Base-by-base conservation (phyloP, 1,139 yeast species). In the Pichia sp. region DNA sequence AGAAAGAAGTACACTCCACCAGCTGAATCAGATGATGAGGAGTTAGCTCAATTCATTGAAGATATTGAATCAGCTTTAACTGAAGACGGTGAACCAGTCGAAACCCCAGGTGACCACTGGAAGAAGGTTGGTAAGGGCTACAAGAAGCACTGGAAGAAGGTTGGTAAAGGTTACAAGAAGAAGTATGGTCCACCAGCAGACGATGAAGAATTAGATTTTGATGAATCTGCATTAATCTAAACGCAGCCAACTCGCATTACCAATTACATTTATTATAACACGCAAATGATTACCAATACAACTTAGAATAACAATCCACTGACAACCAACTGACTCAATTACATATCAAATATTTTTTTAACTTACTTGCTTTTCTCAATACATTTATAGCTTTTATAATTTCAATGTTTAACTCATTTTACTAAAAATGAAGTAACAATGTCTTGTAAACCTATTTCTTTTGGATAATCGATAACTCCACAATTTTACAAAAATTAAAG, bases 151-250 rank as follows among this genome's bases (percentile, higher is more conserved):
- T 48, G 52, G 58, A 52, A 52, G 47, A 48, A 53, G 36, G 29
- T 50, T 38, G 60, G 60, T 25, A 48, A 49, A 51, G 55, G 55
- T 18, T 53, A 58, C 44, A 59, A 54, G 50, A 59, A 59, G 56
- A 56, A 59, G 47, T 58, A 50, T 49, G 47, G 53, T 32, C 54
- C 58, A 46, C 48, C 51, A 37, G 43, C 49, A 7, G 39, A 36
- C 26, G 54, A 45, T 15, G 46, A 34, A 34, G 37, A 18, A 18
- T 18, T 18, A 20, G 38, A 35, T 7, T 35, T 15, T 35, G 38
- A 43, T 15, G 50, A 39, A 32, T 39, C 40, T 16, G 38, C 38
- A 13, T 35, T 35, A 22, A 20, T 35, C 13, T 35, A 35, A 35
- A 22, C 11, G 5, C 20, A 20, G 15, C 12, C n/a, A n/a, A n/a